Conservation (phyloP, 2,329 filamentous ascomycete genomes). For the Ophiocordyceps sinensis region DNA sequence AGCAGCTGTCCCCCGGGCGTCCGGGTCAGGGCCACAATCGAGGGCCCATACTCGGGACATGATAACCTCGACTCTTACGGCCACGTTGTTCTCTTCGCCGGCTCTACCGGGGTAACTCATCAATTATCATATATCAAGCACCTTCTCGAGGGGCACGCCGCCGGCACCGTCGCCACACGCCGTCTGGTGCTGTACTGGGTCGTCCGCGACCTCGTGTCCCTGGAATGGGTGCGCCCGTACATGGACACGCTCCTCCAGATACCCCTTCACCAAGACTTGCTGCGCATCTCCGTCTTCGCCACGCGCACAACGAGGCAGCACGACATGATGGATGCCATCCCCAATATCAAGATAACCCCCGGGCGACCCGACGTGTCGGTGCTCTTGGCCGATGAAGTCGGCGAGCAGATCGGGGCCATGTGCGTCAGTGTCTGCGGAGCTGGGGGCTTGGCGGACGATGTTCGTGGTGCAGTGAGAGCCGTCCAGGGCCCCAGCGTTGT, state of each 20-base stretch:
- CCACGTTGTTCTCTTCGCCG: constrained; percentile 78
- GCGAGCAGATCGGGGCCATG: constrained; percentile 74
- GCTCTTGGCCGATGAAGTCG: constrained; percentile 65
- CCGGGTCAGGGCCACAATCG: constrained; percentile 57
- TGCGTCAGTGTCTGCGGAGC: constrained; percentile 70
- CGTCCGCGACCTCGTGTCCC: constrained; percentile 72
- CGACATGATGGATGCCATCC: neutral
- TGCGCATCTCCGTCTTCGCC: neutral
- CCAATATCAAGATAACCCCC: constrained; percentile 69
- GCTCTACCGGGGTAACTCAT: constrained; percentile 89
- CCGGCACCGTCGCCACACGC: constrained; percentile 63
- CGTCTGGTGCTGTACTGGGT: constrained; percentile 80
- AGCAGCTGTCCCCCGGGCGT: constrained; percentile 38
- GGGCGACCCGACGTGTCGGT: constrained; percentile 72
- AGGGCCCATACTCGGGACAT: constrained; percentile 78
- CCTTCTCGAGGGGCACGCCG: constrained; percentile 52
- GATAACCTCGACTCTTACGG: constrained; percentile 85
- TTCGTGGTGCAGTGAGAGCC: constrained; percentile 50
- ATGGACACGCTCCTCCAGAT: constrained; percentile 60
- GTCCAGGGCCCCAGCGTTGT: constrained; percentile 49
- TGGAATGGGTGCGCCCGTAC: constrained; percentile 90
- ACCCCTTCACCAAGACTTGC: constrained; percentile 57
- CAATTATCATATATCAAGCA: constrained; percentile 79
- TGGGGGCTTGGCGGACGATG: constrained; percentile 61
- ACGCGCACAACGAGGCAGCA: neutral